These are phyloP conservation scores for Pascua sp. DNA, from an alignment of 1,284 basidiomycete genomes.

Conservation along the genomic window DNA sequence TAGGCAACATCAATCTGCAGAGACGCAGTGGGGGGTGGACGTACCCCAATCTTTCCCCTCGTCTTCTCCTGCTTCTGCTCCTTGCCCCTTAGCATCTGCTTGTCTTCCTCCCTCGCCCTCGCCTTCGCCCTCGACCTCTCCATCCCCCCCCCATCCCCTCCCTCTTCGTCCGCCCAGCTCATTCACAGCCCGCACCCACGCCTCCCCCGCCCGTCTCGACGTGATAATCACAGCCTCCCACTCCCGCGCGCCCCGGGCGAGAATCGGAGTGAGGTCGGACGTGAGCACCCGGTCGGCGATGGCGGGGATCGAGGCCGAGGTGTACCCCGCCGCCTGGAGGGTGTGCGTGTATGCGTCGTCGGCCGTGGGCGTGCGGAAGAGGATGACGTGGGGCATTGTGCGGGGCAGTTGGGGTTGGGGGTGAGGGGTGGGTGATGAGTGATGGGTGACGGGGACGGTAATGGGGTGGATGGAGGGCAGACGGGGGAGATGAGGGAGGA, in stretches of 20 bases:
- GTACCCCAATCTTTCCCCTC: background rate
- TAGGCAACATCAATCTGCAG: no score
- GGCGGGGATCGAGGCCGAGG: conserved; percentile 18
- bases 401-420: background rate
- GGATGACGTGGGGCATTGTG: conserved; percentile 12
- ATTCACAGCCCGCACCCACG: conserved; percentile 25
- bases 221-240: conserved; percentile 37
- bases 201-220: conserved; percentile 32
- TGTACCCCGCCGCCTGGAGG: conserved; percentile 6
- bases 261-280: conserved; percentile 12
- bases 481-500: no score
- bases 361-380: conserved; percentile 27
- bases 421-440: no score
- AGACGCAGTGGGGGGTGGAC: background rate
- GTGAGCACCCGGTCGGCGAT: conserved; percentile 21
- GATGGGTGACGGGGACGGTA: no score
- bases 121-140: no score
- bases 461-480: no score
- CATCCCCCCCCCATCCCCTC: background rate
- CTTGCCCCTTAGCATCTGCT: no score
- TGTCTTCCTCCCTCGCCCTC: background rate
- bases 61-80: no score
- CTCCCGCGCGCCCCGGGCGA: conserved; percentile 8
- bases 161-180: background rate
- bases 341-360: conserved; percentile 23